Evolutionary conservation across 805 yeast genomes (phyloP), one percentile per base, ranked within the genome.

Genomic region (Candida multigemmis): DNA sequence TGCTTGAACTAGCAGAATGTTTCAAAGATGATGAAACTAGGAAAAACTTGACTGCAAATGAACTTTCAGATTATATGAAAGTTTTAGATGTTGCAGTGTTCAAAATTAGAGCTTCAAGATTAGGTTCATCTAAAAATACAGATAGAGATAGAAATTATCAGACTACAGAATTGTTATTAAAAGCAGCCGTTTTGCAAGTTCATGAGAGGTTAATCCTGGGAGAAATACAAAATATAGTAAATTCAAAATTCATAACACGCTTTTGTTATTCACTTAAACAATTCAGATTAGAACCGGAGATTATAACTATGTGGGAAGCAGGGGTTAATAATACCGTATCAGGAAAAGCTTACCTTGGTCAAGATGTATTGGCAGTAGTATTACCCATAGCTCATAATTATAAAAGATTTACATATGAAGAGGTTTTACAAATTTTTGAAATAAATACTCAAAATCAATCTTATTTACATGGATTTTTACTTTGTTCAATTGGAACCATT

Each of bases 401-500:
- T 27, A 77, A 80, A 27, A 68, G 77, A 28, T 68, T 68, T 34
- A 44, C 61, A 7, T 79, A 76, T 42, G 71, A 69, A 20, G 84
- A 79, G 41, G 59, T 79, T 29, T 65, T 72, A 47, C 48, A 58
- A 15, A 59, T 81, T 37, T 80, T 65, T 46, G 67, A 70, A 37
- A 51, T 60, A 29, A 53, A 55, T 30, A 60, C 62, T 24, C 43
- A 40, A 12, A 47, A 45, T 3, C 36, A 36, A 12, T 46, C 47
- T 19, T 44, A 43, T 10, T 39, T 60, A 19, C 58, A 57, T 36
- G 61, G 57, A 30, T 71, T 72, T 27, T 62, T 83, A 30, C 65
- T 72, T 26, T 72, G 73, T 23, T 80, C 87, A 26, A 74, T 83
- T 72, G 80, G 85, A 30, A 70, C 78, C 46, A 79, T 82, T 14